Base-by-base conservation (phyloP, 306 rosid species). In the Urtica urens region DNA sequence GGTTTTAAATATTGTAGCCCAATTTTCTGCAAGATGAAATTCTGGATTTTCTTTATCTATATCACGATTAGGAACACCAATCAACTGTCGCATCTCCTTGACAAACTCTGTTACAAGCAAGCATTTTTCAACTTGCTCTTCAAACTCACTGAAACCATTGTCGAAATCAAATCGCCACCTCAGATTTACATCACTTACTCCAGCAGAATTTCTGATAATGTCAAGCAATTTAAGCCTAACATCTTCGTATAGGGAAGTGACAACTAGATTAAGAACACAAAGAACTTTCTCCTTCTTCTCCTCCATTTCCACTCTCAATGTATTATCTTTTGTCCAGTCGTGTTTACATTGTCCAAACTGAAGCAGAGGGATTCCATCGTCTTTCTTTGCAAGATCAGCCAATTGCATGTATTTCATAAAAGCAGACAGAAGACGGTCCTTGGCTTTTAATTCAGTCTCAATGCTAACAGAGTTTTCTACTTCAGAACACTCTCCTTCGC, bases 101-200 rank as follows among this genome's bases (percentile, higher is more conserved):
- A 80, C 76, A 63, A 78, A 70, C 45, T 72, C 94, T 57, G 86
- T 55, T 76, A 87, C 71, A 51, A 87, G 88, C 60, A 65, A 51
- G 60, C 93, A 83, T 69, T 78, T 83, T 77, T 87, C 96, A 13
- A 80, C 83, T 74, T 83, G 94, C 63, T 72, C 94, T 70, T 83
- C 96, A 28, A 87, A 68, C 72, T 51, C 72, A 33, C 70, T 40
- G 72, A 83, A 72, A 69, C 64, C 63, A 63, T 77, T 60, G 69
- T 77, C 81, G 51, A 74, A 73, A 53, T 72, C 86, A 57, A 45
- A 60, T 61, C 52, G 66, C 55, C 73, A 23, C 57, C 65, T 43
- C 39, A 46, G 69, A 51, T 68, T 66, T 51, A 52, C 64, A 49
- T 64, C 57, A 70, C 78, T 74, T 62, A 63, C 75, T 53, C 52